Conservation (phyloP, 805 yeast genomes). For the Teunomyces stri region DNA sequence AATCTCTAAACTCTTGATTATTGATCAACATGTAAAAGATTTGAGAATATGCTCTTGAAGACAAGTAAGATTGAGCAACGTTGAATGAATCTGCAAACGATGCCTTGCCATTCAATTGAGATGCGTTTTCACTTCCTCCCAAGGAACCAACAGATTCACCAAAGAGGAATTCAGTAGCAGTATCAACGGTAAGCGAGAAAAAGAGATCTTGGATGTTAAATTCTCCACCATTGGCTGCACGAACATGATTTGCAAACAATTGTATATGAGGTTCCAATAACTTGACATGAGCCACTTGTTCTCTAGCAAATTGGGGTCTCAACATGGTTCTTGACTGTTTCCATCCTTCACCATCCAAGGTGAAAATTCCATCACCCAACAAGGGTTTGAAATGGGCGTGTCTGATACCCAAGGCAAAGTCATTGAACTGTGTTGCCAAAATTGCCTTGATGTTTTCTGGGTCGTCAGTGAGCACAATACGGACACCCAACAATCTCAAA, state of each 20-base stretch:
- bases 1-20: conserved; percentile 26
- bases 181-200: conserved; percentile 36
- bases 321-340: conserved; percentile 27
- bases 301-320: conserved; percentile 27
- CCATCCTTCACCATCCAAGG: conserved; percentile 28
- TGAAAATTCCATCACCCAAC: conserved; percentile 27
- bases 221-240: conserved; percentile 17
- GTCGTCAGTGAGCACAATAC: conserved; percentile 20
- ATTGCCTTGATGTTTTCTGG: conserved; percentile 28
- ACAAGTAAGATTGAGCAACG: conserved; percentile 29
- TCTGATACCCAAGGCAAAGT: conserved; percentile 23
- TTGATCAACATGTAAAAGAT: conserved; percentile 18
- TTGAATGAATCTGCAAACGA: conserved; percentile 37
- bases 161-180: conserved; percentile 42
- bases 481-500: conserved; percentile 12
- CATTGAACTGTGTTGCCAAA: conserved; percentile 25
- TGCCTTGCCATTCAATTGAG: conserved; percentile 19
- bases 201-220: conserved; percentile 36
- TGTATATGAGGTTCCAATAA: conserved; percentile 24
- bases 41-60: conserved; percentile 33
- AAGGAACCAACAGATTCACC: conserved; percentile 36
- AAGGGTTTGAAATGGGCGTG: conserved; percentile 18
- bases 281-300: conserved; percentile 25
- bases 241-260: conserved; percentile 15
- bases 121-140: conserved; percentile 5